phyloP scores from a whole-genome alignment of 805 yeast species.

The Candida ulmi region DNA sequence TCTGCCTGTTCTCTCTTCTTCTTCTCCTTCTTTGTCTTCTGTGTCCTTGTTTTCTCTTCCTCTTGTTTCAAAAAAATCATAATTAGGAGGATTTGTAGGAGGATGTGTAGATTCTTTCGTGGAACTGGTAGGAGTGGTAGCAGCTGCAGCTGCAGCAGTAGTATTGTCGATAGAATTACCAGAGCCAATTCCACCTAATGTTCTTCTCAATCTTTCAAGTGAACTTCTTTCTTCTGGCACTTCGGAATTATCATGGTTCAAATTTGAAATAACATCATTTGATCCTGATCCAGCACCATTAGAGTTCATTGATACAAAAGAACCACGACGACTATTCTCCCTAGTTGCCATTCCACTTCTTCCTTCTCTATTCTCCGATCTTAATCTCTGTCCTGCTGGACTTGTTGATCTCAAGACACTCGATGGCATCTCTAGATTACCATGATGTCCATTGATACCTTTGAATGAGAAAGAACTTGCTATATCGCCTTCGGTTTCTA shows the following conservation, averaged over 20 bases:
- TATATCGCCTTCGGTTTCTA: conserved; percentile 13
- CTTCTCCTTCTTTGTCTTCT: no score
- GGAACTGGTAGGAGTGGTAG: no score
- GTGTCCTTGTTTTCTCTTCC: neutral
- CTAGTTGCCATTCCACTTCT: conserved; percentile 9
- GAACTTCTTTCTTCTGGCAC: neutral
- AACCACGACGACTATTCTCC: conserved; percentile 13
- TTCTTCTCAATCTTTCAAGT: neutral
- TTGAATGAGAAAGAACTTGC: conserved; percentile 26
- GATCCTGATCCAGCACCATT: neutral
- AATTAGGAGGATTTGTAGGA: no score
- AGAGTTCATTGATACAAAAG: conserved; percentile 4
- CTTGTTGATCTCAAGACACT: conserved; percentile 28
- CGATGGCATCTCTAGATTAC: conserved; percentile 28
- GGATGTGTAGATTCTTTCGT: no score
- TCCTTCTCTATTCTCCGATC: conserved; percentile 7
- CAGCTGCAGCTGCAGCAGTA: no score
- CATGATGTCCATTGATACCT: conserved; percentile 13
- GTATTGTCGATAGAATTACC: conserved; percentile 2
- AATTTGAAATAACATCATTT: no score
- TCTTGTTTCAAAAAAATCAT: neutral
- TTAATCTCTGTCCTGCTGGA: conserved; percentile 19
- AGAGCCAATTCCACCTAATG: conserved; percentile 4
- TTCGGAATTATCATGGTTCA: neutral
- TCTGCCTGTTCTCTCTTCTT: conserved; percentile 2